These are phyloP conservation scores for Petunia secreta DNA, from an alignment of 257 asterid species.

Conservation along the genomic window DNA sequence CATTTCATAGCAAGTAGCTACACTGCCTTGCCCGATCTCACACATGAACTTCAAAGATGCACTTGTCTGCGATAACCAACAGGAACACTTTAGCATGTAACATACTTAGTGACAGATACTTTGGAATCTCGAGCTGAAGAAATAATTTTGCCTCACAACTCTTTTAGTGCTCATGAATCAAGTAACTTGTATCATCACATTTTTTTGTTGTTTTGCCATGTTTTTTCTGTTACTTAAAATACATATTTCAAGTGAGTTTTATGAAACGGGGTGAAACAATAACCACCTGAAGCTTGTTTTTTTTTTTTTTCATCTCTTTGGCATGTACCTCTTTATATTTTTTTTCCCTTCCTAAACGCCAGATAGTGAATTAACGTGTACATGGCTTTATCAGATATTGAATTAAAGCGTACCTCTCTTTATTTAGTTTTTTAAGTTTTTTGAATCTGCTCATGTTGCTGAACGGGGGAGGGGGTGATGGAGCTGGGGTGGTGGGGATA, in stretches of 20 bases:
- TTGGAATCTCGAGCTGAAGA: background rate
- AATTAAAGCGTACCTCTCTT: too few relatives aligned
- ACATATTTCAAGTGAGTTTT: background rate
- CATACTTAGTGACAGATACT: background rate
- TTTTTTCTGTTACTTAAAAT: background rate
- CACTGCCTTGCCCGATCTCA: too few relatives aligned
- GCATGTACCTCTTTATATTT: background rate
- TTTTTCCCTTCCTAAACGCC: background rate
- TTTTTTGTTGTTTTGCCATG: background rate
- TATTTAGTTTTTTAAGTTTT: too few relatives aligned
- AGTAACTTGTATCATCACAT: background rate
- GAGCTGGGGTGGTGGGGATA: too few relatives aligned
- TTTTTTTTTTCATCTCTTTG: background rate
- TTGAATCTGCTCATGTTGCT: too few relatives aligned
- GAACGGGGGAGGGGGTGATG: too few relatives aligned
- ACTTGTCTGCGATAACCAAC: conserved; percentile 67
- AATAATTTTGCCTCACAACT: background rate
- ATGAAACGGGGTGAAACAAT: too few relatives aligned
- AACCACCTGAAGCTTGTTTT: background rate
- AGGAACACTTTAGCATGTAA: conserved; percentile 1
- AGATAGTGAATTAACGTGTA: background rate
- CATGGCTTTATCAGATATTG: too few relatives aligned
- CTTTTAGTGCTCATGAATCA: background rate
- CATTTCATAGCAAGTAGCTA: too few relatives aligned
- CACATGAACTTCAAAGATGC: conserved; percentile 66